A percentile compares a stretch with the other conserved stretches of the same genome.
Evolutionary conservation across 2,329 filamentous ascomycete genomes (phyloP).

Genomic region (Trichoderma harzianum): DNA sequence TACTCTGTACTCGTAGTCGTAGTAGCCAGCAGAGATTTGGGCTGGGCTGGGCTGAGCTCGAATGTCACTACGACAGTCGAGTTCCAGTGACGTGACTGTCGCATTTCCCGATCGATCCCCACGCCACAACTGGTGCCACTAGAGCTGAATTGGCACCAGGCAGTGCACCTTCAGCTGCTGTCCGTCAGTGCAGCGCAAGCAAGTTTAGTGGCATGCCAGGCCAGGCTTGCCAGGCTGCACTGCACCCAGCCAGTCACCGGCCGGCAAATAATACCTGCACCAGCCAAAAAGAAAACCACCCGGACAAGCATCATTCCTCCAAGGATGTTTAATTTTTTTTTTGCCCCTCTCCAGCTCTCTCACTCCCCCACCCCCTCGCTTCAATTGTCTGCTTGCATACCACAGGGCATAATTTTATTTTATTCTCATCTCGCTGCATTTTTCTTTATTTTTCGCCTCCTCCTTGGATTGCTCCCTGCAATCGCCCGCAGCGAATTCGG

Average conservation of each 20-base stretch:
- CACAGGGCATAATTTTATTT: background rate
- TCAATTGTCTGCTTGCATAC: slow-evolving; percentile 10
- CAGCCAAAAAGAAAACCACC: background rate
- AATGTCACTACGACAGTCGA: too few relatives aligned
- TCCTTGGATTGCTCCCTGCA: background rate
- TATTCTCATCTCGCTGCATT: background rate
- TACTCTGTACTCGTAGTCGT: background rate
- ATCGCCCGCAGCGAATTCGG: background rate
- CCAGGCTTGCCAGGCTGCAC: background rate
- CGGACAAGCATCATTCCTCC: background rate
- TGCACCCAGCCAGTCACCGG: background rate
- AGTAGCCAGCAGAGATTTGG: too few relatives aligned
- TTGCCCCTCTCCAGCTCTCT: slow-evolving; percentile 3
- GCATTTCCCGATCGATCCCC: slow-evolving; percentile 6
- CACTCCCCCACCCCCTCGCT: slow-evolving; percentile 12
- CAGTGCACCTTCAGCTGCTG: background rate
- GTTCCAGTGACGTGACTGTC: slow-evolving; percentile 7
- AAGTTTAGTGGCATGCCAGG: background rate
- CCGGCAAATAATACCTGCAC: background rate
- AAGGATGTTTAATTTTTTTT: background rate
- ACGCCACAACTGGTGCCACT: background rate
- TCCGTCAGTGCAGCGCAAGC: background rate
- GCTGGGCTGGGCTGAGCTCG: too few relatives aligned
- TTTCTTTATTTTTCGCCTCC: background rate
- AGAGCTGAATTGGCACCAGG: background rate